A percentile compares a stretch with the other conserved stretches of the same genome.
Conservation (phyloP, 2,329 filamentous ascomycete genomes). For the Trichoderma endophyticum region DNA sequence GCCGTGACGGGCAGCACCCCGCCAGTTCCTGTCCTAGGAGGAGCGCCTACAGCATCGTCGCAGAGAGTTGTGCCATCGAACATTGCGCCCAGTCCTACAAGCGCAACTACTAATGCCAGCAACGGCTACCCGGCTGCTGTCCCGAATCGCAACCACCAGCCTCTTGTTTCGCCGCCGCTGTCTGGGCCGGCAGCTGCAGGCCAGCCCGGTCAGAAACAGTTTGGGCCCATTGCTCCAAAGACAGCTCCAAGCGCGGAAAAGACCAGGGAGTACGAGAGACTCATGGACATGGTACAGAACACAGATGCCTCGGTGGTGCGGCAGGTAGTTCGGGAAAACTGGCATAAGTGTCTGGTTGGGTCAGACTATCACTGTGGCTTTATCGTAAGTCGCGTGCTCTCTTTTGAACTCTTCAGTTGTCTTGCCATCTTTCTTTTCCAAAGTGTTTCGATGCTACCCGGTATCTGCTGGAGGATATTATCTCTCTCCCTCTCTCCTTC, state of each 20-base stretch:
- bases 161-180: background rate
- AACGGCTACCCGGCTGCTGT: background rate
- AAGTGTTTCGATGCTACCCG: background rate
- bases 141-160: background rate
- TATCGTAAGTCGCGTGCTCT: conserved; percentile 41
- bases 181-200: background rate
- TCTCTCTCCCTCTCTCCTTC: background rate
- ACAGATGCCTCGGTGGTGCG: conserved; percentile 45
- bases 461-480: too few relatives aligned
- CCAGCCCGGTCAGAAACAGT: background rate
- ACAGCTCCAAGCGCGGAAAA: background rate
- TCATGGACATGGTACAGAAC: conserved; percentile 35
- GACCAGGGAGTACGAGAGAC: conserved; percentile 23
- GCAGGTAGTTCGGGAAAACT: conserved; percentile 48
- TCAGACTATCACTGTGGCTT: conserved; percentile 53
- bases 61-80: background rate
- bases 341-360: conserved; percentile 48
- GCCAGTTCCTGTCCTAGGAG: background rate
- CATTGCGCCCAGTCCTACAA: background rate
- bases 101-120: background rate
- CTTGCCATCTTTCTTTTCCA: background rate
- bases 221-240: background rate
- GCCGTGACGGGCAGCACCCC: background rate
- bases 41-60: background rate
- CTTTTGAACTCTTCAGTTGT: background rate